Base-by-base conservation (phyloP, 2,329 filamentous ascomycete genomes). In the Colletotrichum nymphaeae region DNA sequence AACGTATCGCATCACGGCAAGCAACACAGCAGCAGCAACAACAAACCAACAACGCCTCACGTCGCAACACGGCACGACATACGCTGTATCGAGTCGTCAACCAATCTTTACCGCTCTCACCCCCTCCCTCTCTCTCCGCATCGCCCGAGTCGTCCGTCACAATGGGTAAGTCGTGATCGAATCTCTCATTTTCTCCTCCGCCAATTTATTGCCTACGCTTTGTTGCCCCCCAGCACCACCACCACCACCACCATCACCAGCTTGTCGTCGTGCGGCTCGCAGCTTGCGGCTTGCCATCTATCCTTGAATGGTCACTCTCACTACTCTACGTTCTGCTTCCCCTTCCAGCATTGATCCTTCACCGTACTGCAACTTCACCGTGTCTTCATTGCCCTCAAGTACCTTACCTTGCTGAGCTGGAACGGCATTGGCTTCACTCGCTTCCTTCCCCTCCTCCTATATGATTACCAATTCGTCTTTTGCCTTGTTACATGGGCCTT, bases 1-100 rank as follows among this genome's bases (percentile, higher is more conserved):
- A 63, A 68, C 57, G 69, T 52, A 68, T 65, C 64, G 65, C 35
- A 58, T 72, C 64, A 56, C 58, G 63, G 68, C 58, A 46, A 63
- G 35, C 58, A 62, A 52, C 63, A 32, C 56, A 35, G 30, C 53
- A 70, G 16, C 49, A 70, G 16, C 26, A 26, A 26, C 26, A 32
- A 24, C 12, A 52, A 49, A 37, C 42, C 37, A 58, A 14, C 35
- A 49, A 37, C 42, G 60, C 42, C 28, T 52, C 59, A 52, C 59
- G 26, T 49, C 42, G 59, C 59, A 37, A 46, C 59, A 63, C 59
- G 24, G 59, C 60, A 63, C 49, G 14, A 12, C 52, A 55, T 55
- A 22, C 52, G 9, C n/a, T 24, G 53, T 55, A 12, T 37, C 53
- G 62, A 64, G 49, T 22, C 55, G 49, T 28, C 30, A 26, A 9